Evolutionary conservation across 495 filamentous ascomycete genomes (phyloP).

Genomic region (Entonaema liquescens): DNA sequence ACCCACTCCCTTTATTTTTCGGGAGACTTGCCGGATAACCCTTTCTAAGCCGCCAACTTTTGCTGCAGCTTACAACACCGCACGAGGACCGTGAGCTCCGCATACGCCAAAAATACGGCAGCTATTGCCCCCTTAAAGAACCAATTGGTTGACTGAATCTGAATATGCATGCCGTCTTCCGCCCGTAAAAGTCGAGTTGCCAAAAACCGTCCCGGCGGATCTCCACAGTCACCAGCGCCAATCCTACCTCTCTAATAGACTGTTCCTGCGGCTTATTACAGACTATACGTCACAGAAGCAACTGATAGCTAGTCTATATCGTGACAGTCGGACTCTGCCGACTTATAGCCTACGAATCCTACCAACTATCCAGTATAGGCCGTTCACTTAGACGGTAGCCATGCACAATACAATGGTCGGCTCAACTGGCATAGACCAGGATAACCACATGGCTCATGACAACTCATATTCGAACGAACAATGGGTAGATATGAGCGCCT

Average conservation of each 20-base stretch:
- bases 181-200: constrained; percentile 45
- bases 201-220: constrained; percentile 42
- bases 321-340: constrained; percentile 37
- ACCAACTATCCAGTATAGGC: constrained; percentile 38
- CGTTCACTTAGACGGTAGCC: constrained; percentile 44
- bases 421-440: constrained; percentile 58
- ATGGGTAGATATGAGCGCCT: constrained; percentile 60
- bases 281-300: constrained; percentile 34
- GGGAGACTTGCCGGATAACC: constrained; percentile 35
- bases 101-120: constrained; percentile 23
- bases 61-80: constrained; percentile 38
- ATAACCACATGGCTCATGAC: constrained; percentile 57
- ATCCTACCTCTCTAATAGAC: constrained; percentile 39
- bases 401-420: constrained; percentile 62
- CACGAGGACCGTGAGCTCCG: constrained; percentile 41
- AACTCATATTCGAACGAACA: constrained; percentile 51
- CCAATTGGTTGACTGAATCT: constrained; percentile 44
- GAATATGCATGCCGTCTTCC: constrained; percentile 47
- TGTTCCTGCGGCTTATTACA: constrained; percentile 36
- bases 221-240: constrained; percentile 39
- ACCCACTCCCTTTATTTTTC: constrained; percentile 21
- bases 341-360: constrained; percentile 35
- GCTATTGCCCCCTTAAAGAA: constrained; percentile 25
- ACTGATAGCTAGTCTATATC: constrained; percentile 33
- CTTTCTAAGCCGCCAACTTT: constrained; percentile 30